Evolutionary conservation across 108 stramenopile genomes (phyloP).

Genomic region (Cyclotella atomus): DNA sequence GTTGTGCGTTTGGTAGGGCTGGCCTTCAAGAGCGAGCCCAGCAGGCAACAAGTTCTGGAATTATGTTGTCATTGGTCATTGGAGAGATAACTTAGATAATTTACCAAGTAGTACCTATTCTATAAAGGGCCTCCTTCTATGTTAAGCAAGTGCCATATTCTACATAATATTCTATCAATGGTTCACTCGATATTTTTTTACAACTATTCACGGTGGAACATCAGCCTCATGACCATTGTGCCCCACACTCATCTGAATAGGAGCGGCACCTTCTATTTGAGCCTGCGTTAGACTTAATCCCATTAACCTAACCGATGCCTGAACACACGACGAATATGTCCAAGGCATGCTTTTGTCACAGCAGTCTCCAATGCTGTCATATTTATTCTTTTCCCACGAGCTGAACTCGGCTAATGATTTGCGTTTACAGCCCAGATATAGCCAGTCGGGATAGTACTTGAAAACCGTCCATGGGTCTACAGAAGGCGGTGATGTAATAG

Average conservation of each 20-base stretch:
- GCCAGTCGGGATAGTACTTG: slow-evolving; percentile 1
- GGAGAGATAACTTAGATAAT: no score
- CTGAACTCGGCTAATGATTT: background rate
- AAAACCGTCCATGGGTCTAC: background rate
- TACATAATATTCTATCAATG: no score
- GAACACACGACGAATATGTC: background rate
- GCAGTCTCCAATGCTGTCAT: background rate
- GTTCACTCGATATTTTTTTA: no score
- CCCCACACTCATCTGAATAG: background rate
- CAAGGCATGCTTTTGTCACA: slow-evolving; percentile 5
- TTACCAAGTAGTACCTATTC: no score
- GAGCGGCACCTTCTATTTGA: background rate
- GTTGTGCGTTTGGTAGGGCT: no score
- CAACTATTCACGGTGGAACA: background rate
- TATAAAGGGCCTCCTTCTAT: no score
- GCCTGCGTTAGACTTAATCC: background rate
- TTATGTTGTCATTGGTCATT: no score
- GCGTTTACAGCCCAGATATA: slow-evolving; percentile 1
- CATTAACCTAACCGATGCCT: background rate
- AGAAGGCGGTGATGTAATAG: background rate
- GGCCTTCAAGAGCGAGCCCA: no score
- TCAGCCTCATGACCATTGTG: background rate
- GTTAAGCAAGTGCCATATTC: no score
- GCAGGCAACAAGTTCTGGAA: no score
- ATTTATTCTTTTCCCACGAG: slow-evolving; percentile 12